Evolutionary conservation across 176 grass and related monocot species (phyloP).

Genomic region (Rhynchospora pubera): DNA sequence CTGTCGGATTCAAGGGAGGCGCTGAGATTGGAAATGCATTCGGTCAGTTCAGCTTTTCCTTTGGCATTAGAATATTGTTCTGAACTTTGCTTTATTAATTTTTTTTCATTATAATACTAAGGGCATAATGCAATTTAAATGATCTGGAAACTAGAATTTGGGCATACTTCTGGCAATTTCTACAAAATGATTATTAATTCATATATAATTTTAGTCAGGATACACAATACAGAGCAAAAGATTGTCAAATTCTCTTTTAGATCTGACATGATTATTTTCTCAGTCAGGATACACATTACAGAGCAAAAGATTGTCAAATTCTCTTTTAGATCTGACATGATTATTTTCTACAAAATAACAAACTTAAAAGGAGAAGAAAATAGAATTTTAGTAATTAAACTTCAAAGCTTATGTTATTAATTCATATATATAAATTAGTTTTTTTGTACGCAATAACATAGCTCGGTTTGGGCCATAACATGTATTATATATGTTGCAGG

Average conservation of each 20-base stretch:
- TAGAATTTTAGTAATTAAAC: neutral
- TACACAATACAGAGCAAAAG: neutral
- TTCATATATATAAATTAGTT: neutral
- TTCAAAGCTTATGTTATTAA: neutral
- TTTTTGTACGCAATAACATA: neutral
- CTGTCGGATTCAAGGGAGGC: conserved; percentile 57
- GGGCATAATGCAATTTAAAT: neutral
- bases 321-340: no score
- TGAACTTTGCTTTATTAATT: neutral
- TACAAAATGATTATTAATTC: no score
- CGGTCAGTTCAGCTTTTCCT: conserved; percentile 35
- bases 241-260: neutral
- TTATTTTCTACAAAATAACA: neutral
- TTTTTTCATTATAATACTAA: neutral
- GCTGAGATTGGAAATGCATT: conserved; percentile 75
- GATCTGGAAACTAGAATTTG: neutral
- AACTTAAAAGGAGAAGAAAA: neutral
- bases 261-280: no score
- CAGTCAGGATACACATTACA: no score
- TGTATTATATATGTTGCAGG: conserved; percentile 34
- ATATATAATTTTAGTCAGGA: no score
- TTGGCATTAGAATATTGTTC: neutral
- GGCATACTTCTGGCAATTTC: neutral
- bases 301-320: no score
- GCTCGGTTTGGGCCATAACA: neutral